Evolutionary conservation across 108 stramenopile species (phyloP), one percentile per base, ranked within the genome.

Genomic region (Skeletonema grethae): DNA sequence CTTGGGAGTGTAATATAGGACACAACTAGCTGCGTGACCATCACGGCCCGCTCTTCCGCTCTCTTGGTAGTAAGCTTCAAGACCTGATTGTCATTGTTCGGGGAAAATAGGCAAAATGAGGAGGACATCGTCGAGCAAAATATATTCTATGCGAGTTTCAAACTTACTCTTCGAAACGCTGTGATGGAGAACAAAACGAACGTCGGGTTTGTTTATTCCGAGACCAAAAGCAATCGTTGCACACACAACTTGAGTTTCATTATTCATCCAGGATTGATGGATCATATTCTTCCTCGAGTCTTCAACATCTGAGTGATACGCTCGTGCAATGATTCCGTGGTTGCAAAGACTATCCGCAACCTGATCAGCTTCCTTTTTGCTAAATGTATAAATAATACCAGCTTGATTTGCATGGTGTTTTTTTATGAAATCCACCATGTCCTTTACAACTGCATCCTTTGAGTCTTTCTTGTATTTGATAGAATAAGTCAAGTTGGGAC

Each of bases 171-270:
- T 98, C 62, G 90, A 85, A 7, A 97, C 48, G n/a, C 70, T 82
- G 76, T 91, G 91, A 70, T 95, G 91, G 12, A 95, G 61, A 5
- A 92, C 94, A 79, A 92, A 95, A n/a, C 91, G 81, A 31, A 91
- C 90, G 55, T 90, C 80, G 32, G 96, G 87, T 60, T 97, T 95
- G 83, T 99, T 97, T 72, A 99, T 97, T 20, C 98, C 98, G 65
- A 99, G 80, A 13, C 97, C 97, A 83, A 97, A 99, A 1, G 97
- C 98, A 64, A 97, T 95, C 22, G 98, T 98, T 1, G 95, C 99
- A n/a, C 20, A 88, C 96, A 87, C 96, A 9, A 97, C 97, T 79
- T 96, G 95, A 7, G 92, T 87, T 43, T 91, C 71, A 48, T 96
- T 92, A 29, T 76, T 64, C 87, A 96, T 97, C 93, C 94, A 94